A percentile compares a stretch with the other conserved stretches of the same genome.
Evolutionary conservation across 805 yeast species (phyloP).

Genomic region (Cephaloascus albidus): DNA sequence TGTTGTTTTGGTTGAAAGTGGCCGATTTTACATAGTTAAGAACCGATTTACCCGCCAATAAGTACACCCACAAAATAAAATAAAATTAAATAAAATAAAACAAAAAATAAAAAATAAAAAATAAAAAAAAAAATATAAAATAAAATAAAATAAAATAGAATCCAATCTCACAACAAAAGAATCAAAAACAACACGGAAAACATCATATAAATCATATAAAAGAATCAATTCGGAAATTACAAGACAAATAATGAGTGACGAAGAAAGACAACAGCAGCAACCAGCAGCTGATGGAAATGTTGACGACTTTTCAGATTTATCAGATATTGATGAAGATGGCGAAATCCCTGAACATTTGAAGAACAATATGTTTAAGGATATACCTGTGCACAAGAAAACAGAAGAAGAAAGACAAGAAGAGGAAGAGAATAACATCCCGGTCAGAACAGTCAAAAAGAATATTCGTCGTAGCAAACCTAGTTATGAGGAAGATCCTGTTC

Average conservation of each 20-base stretch:
- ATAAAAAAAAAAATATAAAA: too few relatives aligned
- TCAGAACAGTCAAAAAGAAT: not conserved
- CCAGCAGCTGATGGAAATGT: slow-evolving; percentile 1
- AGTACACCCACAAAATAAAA: too few relatives aligned
- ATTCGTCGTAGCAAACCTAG: not conserved
- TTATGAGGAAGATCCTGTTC: slow-evolving; percentile 4
- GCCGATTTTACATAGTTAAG: too few relatives aligned
- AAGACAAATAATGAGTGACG: not conserved
- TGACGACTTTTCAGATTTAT: slow-evolving; percentile 18
- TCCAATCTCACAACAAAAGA: too few relatives aligned
- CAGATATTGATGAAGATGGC: slow-evolving; percentile 28
- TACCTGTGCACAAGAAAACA: slow-evolving; percentile 1
- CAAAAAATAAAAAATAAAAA: too few relatives aligned
- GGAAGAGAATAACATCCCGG: slow-evolving; percentile 1
- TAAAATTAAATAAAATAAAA: too few relatives aligned
- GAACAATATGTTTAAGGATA: not conserved
- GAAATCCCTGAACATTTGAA: slow-evolving; percentile 3
- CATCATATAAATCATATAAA: too few relatives aligned
- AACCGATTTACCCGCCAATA: too few relatives aligned
- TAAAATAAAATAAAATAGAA: too few relatives aligned
- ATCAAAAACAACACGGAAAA: too few relatives aligned
- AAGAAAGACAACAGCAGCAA: not conserved
- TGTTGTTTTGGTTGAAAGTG: too few relatives aligned
- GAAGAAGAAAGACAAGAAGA: slow-evolving; percentile 7
- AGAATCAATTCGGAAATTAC: too few relatives aligned